A percentile compares a stretch with the other conserved stretches of the same genome.
Conservation (phyloP, 73 alveolate genomes). For the Tetrahymena thermophila region DNA sequence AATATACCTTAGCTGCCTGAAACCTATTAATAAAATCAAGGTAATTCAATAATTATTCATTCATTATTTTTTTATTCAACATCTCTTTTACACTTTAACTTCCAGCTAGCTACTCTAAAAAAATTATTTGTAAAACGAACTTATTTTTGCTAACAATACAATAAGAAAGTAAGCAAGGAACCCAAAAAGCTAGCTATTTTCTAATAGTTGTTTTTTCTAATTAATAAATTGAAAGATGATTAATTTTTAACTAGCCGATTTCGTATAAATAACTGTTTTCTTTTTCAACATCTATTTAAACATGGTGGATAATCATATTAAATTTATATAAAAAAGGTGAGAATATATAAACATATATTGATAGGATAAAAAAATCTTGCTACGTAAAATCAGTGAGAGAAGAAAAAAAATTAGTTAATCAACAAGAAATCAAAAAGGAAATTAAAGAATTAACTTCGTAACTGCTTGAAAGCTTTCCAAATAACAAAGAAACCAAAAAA, state of each 20-base stretch:
- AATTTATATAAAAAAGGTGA: background rate
- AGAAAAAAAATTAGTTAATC: background rate
- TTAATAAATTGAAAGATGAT: too few species aligned
- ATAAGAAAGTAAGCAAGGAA: too few species aligned
- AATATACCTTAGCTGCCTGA: background rate
- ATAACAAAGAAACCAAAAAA: background rate
- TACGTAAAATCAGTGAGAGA: background rate
- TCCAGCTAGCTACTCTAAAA: background rate
- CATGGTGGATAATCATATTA: background rate
- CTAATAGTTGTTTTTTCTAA: too few species aligned
- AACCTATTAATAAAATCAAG: background rate
- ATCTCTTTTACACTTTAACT: background rate
- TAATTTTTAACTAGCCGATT: too few species aligned
- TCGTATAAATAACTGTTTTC: too few species aligned
- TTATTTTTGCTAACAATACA: too few species aligned
- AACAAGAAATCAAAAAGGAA: background rate
- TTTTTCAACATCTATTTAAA: too few species aligned
- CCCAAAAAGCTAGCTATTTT: too few species aligned
- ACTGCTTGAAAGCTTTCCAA: background rate
- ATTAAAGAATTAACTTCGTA: background rate
- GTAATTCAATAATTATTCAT: background rate
- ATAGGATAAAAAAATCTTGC: background rate
- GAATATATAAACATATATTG: background rate
- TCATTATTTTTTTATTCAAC: background rate
- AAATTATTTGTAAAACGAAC: too few species aligned